These are phyloP conservation scores for Chrysanthemum seticuspe DNA, from an alignment of 129 eudicot species.

Conservation along the genomic window DNA sequence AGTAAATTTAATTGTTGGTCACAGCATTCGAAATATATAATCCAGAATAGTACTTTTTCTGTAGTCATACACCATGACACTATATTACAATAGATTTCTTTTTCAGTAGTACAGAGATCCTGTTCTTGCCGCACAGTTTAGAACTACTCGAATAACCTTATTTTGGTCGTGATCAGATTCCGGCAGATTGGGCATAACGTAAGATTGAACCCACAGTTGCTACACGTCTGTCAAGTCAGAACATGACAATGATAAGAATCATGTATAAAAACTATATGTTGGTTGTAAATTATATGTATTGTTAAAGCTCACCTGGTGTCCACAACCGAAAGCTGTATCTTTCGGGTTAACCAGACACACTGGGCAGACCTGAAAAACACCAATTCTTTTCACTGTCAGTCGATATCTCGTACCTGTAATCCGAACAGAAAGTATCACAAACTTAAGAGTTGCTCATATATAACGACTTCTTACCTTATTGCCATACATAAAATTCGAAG, in stretches of 20 bases:
- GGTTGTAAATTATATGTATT: not conserved
- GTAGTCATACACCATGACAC: not conserved
- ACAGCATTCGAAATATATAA: not conserved
- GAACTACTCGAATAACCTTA: constrained; percentile 25
- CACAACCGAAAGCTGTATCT: constrained; percentile 67
- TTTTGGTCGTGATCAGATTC: constrained; percentile 42
- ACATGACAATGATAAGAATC: not conserved
- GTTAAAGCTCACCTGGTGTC: constrained; percentile 55
- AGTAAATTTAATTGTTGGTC: not conserved
- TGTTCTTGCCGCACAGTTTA: no score
- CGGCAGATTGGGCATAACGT: constrained; percentile 50
- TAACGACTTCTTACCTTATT: constrained; percentile 32
- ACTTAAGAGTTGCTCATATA: not conserved
- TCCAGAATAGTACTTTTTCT: not conserved
- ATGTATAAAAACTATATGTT: not conserved
- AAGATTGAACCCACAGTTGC: constrained; percentile 54
- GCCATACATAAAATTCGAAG: constrained; percentile 39
- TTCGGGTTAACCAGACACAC: constrained; percentile 40
- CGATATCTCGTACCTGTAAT: no score
- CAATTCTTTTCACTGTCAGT: not conserved
- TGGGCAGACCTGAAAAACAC: constrained; percentile 41
- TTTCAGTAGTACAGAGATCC: not conserved
- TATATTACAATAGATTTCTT: not conserved
- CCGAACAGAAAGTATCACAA: not conserved
- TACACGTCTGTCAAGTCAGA: constrained; percentile 45